Evolutionary conservation across 2,329 filamentous ascomycete species (phyloP).

Genomic region (Fusarium hainanense): DNA sequence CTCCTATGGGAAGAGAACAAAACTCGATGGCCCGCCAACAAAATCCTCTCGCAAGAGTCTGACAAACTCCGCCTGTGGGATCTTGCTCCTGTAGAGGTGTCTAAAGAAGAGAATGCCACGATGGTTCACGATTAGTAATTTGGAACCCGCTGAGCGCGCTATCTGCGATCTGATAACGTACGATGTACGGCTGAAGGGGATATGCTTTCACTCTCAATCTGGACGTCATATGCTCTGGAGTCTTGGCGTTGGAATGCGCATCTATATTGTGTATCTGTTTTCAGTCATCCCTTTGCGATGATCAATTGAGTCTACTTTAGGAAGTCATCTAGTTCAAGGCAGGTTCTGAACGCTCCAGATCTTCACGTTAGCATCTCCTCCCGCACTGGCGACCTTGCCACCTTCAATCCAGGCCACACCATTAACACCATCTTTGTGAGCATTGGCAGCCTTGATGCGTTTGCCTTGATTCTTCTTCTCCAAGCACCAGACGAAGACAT

Average conservation of each 20-base stretch:
- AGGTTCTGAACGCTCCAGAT: slow-evolving; percentile 71
- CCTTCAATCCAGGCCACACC: slow-evolving; percentile 83
- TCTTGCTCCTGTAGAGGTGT: slow-evolving; percentile 48
- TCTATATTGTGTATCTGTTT: slow-evolving; percentile 16
- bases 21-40: slow-evolving; percentile 50
- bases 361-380: slow-evolving; percentile 91
- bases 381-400: slow-evolving; percentile 79
- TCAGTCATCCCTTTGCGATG: slow-evolving; percentile 6
- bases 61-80: slow-evolving; percentile 51
- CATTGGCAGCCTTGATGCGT: slow-evolving; percentile 84
- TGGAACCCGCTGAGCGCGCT: slow-evolving; percentile 14
- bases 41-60: slow-evolving; percentile 30
- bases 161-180: neutral
- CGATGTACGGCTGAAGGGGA: neutral
- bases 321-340: slow-evolving; percentile 39
- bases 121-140: slow-evolving; percentile 55
- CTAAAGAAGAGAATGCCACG: slow-evolving; percentile 51
- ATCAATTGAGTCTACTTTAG: slow-evolving; percentile 25
- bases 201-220: neutral
- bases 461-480: slow-evolving; percentile 81
- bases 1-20: slow-evolving; percentile 52
- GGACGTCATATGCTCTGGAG: slow-evolving; percentile 21
- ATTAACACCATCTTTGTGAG: slow-evolving; percentile 95
- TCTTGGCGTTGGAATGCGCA: slow-evolving; percentile 30
- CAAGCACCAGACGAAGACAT: slow-evolving; percentile 92